These are phyloP conservation scores for Capronia epimyces DNA, from an alignment of 2,329 filamentous ascomycete genomes.

Conservation along the genomic window DNA sequence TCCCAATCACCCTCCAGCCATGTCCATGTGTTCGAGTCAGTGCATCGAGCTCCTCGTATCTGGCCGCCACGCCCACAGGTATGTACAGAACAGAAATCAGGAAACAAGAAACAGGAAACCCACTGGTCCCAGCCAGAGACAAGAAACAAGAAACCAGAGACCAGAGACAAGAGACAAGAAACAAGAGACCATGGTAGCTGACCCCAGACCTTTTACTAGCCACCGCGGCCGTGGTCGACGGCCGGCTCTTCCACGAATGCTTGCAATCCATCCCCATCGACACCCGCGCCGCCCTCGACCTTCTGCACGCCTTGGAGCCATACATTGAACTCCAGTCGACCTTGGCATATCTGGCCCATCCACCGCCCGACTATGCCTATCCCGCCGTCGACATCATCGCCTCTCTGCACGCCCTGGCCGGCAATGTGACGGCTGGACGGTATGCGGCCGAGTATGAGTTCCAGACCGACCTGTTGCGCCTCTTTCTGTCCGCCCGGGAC, in stretches of 20 bases:
- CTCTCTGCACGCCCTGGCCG: constrained; percentile 42
- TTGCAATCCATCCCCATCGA: constrained; percentile 12
- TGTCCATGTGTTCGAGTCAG: constrained; percentile 13
- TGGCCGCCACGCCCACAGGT: constrained; percentile 11
- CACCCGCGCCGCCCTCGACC: constrained; percentile 3
- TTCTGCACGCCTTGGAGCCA: constrained; percentile 24
- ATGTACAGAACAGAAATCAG: neutral
- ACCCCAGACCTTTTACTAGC: no score
- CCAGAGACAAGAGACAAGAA: no score
- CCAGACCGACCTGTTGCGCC: constrained; percentile 49
- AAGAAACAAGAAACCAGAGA: no score
- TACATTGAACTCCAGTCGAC: constrained; percentile 48
- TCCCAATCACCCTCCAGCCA: neutral
- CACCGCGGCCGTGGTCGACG: constrained; percentile 1
- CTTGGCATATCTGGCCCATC: constrained; percentile 45
- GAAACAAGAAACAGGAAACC: no score
- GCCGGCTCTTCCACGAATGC: constrained; percentile 11
- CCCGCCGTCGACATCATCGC: constrained; percentile 47
- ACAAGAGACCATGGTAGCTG: no score
- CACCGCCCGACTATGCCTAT: constrained; percentile 48
- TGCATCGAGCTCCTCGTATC: constrained; percentile 7
- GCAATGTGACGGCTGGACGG: constrained; percentile 39
- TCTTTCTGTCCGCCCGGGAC: constrained; percentile 55
- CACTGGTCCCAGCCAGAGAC: no score
- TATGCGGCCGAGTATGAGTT: constrained; percentile 52